Conservation (phyloP, 2,329 filamentous ascomycete species). For the Metarhizium sp. region DNA sequence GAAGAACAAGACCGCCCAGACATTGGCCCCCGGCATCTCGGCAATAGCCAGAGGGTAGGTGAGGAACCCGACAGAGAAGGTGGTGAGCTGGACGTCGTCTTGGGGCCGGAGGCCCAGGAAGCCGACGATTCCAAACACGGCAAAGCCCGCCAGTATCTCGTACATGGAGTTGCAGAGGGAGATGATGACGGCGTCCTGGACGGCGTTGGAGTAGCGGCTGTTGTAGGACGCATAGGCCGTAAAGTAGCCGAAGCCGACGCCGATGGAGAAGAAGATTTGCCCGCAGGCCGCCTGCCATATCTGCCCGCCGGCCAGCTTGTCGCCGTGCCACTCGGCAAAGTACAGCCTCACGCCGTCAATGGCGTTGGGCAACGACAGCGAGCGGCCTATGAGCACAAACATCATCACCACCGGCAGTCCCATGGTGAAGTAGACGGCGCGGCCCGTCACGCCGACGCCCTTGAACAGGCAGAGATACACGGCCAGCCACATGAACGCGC, state of each 20-base stretch:
- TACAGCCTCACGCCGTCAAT: constrained; percentile 33
- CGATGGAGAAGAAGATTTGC: constrained; percentile 25
- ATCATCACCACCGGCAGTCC: constrained; percentile 44
- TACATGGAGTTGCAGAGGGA: constrained; percentile 42
- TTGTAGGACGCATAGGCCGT: constrained; percentile 34
- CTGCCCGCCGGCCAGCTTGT: background rate
- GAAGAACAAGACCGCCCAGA: constrained; percentile 44
- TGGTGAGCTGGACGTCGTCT: constrained; percentile 28
- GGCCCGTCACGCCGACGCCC: constrained; percentile 42
- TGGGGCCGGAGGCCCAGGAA: constrained; percentile 23
- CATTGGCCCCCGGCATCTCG: constrained; percentile 45
- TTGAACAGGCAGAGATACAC: constrained; percentile 49
- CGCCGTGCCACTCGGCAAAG: constrained; percentile 17
- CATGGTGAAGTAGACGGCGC: constrained; percentile 49
- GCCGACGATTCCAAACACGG: constrained; percentile 42
- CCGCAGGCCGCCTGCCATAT: constrained; percentile 44
- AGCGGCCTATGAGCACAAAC: constrained; percentile 39
- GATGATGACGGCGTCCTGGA: constrained; percentile 45
- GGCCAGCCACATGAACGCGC: constrained; percentile 44
- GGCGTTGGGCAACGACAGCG: constrained; percentile 41
- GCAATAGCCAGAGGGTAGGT: constrained; percentile 42
- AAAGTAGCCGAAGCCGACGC: constrained; percentile 40
- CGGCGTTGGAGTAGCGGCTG: constrained; percentile 20
- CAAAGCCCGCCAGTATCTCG: constrained; percentile 33
- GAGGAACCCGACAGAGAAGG: constrained; percentile 44